A percentile compares a stretch with the other conserved stretches of the same genome.
Evolutionary conservation across 441 rosid species (phyloP).

Genomic region (Bruguiera hainesii): DNA sequence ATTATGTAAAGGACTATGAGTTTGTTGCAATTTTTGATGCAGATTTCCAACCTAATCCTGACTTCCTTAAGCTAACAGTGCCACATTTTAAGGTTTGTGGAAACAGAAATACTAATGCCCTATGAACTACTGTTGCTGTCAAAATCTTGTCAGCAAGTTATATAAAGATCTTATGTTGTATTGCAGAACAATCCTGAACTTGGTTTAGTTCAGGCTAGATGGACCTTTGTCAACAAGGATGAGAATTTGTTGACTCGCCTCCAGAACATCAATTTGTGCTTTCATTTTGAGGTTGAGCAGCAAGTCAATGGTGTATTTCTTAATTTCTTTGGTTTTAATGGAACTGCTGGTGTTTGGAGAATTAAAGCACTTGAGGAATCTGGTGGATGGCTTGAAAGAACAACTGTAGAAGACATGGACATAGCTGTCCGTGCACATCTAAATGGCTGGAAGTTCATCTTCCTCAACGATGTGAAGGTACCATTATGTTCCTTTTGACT

Average conservation of each 20-base stretch:
- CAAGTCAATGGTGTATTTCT: conserved; percentile 80
- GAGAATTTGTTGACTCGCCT: conserved; percentile 91
- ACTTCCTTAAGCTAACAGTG: conserved; percentile 71
- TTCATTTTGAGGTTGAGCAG: conserved; percentile 96
- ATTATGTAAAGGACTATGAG: conserved; percentile 69
- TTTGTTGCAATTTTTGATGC: conserved; percentile 92
- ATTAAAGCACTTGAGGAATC: conserved; percentile 88
- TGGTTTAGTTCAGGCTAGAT: conserved; percentile 92
- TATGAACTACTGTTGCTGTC: neutral
- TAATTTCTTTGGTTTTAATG: conserved; percentile 96
- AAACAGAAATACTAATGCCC: neutral
- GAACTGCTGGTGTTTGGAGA: conserved; percentile 99
- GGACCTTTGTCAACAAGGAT: conserved; percentile 91
- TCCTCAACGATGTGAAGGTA: conserved; percentile 91
- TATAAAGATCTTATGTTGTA: conserved; percentile 3
- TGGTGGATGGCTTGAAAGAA: conserved; percentile 95
- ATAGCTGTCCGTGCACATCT: conserved; percentile 95
- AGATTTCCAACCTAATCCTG: conserved; percentile 82
- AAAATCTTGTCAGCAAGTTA: neutral
- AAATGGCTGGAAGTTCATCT: conserved; percentile 90
- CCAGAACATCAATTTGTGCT: conserved; percentile 82
- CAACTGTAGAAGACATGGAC: conserved; percentile 97
- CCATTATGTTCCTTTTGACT: conserved; percentile 5
- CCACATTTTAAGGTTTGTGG: conserved; percentile 83
- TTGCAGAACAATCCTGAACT: conserved; percentile 74